Percentiles rank a stretch among this genome's conserved stretches.
Conservation (phyloP, 2,329 filamentous ascomycete species). For the Mycogone perniciosa region DNA sequence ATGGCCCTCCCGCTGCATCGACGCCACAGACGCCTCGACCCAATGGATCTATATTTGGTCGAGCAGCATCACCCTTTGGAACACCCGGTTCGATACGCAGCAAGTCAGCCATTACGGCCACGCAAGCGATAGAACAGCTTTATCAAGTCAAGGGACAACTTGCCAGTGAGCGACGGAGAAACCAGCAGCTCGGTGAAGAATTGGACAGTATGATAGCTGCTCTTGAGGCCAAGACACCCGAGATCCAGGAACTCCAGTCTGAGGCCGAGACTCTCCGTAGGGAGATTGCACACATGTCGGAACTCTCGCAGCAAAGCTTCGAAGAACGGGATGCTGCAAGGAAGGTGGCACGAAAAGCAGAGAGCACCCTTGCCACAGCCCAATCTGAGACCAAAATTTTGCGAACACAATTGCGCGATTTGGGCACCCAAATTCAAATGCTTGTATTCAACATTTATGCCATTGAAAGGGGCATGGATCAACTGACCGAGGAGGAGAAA, state of each 20-base stretch:
- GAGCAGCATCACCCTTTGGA: constrained; percentile 55
- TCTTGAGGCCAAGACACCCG: constrained; percentile 78
- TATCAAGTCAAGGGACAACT: constrained; percentile 67
- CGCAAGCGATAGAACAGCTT: constrained; percentile 58
- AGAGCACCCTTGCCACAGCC: constrained; percentile 59
- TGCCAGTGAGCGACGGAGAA: constrained; percentile 65
- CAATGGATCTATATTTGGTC: constrained; percentile 48
- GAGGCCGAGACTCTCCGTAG: constrained; percentile 75
- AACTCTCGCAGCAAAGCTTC: constrained; percentile 74
- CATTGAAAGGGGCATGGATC: constrained; percentile 69
- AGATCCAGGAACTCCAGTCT: constrained; percentile 76
- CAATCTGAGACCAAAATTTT: constrained; percentile 70
- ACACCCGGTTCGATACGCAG: constrained; percentile 53
- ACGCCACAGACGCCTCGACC: constrained; percentile 54
- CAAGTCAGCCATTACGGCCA: constrained; percentile 52
- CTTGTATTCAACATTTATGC: constrained; percentile 82
- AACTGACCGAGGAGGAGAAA: constrained; percentile 65
- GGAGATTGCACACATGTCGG: constrained; percentile 79
- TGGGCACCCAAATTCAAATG: constrained; percentile 85
- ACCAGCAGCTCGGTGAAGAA: constrained; percentile 65
- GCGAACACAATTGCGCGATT: constrained; percentile 79
- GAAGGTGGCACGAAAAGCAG: constrained; percentile 71
- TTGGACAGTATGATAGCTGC: constrained; percentile 82
- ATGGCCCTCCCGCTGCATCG: constrained; percentile 38
- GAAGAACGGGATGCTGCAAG: constrained; percentile 73